A percentile compares a stretch with the other conserved stretches of the same genome.
These are phyloP conservation scores for Cyphellophora europaea DNA, from an alignment of 2,329 filamentous ascomycete genomes.

Conservation along the genomic window DNA sequence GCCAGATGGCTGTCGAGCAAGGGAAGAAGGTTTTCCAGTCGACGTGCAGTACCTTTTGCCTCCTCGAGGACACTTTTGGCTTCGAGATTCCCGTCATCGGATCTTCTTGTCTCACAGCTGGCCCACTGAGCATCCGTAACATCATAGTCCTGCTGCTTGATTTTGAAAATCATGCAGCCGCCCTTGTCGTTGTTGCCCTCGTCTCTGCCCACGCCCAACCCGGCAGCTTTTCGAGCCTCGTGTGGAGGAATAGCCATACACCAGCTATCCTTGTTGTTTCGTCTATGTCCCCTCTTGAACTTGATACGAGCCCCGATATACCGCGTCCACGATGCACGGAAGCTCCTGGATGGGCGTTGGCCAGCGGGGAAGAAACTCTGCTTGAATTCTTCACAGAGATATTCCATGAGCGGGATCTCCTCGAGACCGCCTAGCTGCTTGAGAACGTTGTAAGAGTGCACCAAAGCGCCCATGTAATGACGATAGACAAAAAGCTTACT, in stretches of 20 bases:
- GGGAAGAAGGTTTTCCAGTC: neutral
- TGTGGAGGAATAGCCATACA: constrained; percentile 20
- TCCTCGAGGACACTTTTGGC: neutral
- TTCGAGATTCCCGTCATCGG: neutral
- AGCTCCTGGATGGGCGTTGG: constrained; percentile 17
- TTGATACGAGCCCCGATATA: constrained; percentile 21
- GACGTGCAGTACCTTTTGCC: too few relatives aligned
- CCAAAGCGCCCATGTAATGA: constrained; percentile 20
- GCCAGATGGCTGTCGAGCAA: neutral
- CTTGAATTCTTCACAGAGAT: constrained; percentile 14
- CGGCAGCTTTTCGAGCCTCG: constrained; percentile 19
- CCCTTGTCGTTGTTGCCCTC: constrained; percentile 4
- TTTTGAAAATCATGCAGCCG: constrained; percentile 15
- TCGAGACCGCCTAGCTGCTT: constrained; percentile 14
- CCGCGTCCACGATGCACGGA: constrained; percentile 19
- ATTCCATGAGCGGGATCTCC: constrained; percentile 18
- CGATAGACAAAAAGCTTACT: constrained; percentile 21
- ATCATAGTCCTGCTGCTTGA: constrained; percentile 19
- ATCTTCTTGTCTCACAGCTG: neutral
- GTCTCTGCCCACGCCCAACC: constrained; percentile 13
- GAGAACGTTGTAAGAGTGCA: constrained; percentile 22
- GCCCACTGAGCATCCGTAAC: constrained; percentile 12
- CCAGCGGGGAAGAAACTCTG: constrained; percentile 19
- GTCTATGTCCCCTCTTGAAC: constrained; percentile 19
- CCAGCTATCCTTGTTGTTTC: constrained; percentile 17